Base-by-base conservation (phyloP, 75 land plant species). In the Picea sitchensis region DNA sequence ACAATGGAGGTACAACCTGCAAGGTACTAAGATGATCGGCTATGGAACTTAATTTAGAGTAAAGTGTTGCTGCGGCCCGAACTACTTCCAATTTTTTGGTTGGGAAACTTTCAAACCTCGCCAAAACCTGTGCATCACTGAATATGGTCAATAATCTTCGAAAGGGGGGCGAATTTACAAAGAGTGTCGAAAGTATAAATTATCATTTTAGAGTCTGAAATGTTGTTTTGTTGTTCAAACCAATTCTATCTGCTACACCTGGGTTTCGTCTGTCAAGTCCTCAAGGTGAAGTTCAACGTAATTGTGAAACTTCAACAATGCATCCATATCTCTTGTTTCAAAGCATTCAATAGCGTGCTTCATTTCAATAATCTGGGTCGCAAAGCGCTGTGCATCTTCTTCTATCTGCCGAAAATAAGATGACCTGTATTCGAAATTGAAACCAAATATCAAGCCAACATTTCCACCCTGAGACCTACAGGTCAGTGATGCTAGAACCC, bases 21-120 rank as follows among this genome's bases (percentile, higher is more conserved):
- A 90, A 91, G 32, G 79, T 76, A 26, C 82, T 63, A 26, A 90
- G 59, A 17, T 65, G 76, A 38, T 68, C 61, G 30, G 68, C 76
- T 2, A 87, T 83, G 71, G 79, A 34, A 36, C 82, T 80, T 18
- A 91, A 59, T 64, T 82, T 91, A 5, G 75, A 23, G 79, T 85
- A 78, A 13, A 91, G 78, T 65, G 92, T 89, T 76, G 90, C 84
- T 36, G 93, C 91, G 51, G 76, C 78, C 64, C 93, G 80, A 73
- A 90, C 47, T 36, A 83, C 60, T 74, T 91, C 93, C 56, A 91
- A 65, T 77, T 90, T 91, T 71, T 90, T 91, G 20, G 51, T 64
- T 7, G 93, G 93, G 71, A 91, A 91, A n/a, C 88, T 90, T 80
- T 91, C 91, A 78, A 91, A 91, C 69, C 88, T 82, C 60, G 90